Base-by-base conservation (phyloP, 2,329 filamentous ascomycete genomes). In the Eutypella sp. region DNA sequence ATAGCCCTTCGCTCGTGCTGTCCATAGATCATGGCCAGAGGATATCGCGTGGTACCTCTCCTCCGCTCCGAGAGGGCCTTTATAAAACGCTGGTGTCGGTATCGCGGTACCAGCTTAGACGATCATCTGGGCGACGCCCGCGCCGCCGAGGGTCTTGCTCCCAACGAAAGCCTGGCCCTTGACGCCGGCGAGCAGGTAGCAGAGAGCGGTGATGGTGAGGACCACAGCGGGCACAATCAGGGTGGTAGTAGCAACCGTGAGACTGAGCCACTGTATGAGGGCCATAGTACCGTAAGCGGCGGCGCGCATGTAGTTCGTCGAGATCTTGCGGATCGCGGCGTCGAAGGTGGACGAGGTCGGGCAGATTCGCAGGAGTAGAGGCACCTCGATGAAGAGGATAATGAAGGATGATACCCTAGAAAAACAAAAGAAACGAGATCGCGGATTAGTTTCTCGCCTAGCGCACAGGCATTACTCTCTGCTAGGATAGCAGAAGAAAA, bases 101-200 rank as follows among this genome's bases (percentile, higher is more conserved):
- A n/a, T n/a, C n/a, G n/a, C n/a, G n/a, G n/a, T n/a, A n/a, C n/a
- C 20, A 23, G 46, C 57, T 73, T 76, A 95, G 62, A 97, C 90
- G 70, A 97, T 96, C 92, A 97, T 96, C 75, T 96, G 91, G 51
- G 90, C 93, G 57, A 96, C 87, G 43, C 92, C 92, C 56, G 89
- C 85, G 44, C 93, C 93, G 55, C 93, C 93, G 44, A 99, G 77
- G 15, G 92, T 97, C 81, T 97, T 97, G 78, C 91, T 96, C 50
- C 87, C 87, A 55, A 90, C 82, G 68, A 95, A 95, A 29, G 81
- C 85, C 71, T 95, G 89, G 49, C 87, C 85, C 75, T 89, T 92
- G 67, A 92, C 50, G 34, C 78, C 89, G 13, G 89, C 89, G 42
- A 89, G 70, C 22, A 79, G 71, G 67, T 99, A 99, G 76, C 92